A percentile compares a stretch with the other conserved stretches of the same genome.
These are phyloP conservation scores for Esteya vermicola DNA, from an alignment of 2,329 filamentous ascomycete species.

Conservation along the genomic window DNA sequence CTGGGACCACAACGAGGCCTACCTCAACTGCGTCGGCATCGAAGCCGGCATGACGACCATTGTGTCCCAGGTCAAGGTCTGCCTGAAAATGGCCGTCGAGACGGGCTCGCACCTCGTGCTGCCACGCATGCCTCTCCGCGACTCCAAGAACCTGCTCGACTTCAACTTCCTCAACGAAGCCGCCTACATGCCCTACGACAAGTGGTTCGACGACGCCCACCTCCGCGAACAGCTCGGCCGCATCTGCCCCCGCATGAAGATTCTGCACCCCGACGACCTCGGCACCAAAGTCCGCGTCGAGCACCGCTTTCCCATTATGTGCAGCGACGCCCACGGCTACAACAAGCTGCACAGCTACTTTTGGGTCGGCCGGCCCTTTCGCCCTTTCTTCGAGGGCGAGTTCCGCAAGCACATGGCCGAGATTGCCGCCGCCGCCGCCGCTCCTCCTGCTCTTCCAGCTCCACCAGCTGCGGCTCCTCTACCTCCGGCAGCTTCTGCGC, in stretches of 20 bases:
- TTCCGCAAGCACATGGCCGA: conserved; percentile 3
- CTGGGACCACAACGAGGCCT: conserved; percentile 16
- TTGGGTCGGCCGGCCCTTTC: conserved; percentile 17
- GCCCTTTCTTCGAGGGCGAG: conserved; percentile 12
- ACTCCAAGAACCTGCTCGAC: conserved; percentile 15
- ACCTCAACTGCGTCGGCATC: conserved; percentile 18
- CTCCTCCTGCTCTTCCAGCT: no score
- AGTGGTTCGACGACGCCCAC: conserved; percentile 20
- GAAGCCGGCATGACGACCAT: conserved; percentile 18
- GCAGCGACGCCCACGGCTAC: conserved; percentile 13
- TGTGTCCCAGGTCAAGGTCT: conserved; percentile 20
- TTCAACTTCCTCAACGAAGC: conserved; percentile 19
- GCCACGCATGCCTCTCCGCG: conserved; percentile 19
- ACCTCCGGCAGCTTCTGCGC: no score
- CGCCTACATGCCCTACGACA: conserved; percentile 17
- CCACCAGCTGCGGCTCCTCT: no score
- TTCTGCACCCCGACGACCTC: conserved; percentile 15
- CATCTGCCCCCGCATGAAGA: conserved; percentile 18
- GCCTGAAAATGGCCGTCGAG: conserved; percentile 21
- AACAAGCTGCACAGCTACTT: conserved; percentile 15
- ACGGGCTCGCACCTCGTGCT: conserved; percentile 16
- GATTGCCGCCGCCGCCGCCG: no score
- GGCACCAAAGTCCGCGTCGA: conserved; percentile 10
- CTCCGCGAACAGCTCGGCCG: conserved; percentile 12
- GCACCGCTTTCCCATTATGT: conserved; percentile 12